Percentiles rank a stretch among this genome's conserved stretches.
These are phyloP conservation scores for Nemania bipapillata DNA, from an alignment of 2,329 filamentous ascomycete genomes.

Conservation along the genomic window DNA sequence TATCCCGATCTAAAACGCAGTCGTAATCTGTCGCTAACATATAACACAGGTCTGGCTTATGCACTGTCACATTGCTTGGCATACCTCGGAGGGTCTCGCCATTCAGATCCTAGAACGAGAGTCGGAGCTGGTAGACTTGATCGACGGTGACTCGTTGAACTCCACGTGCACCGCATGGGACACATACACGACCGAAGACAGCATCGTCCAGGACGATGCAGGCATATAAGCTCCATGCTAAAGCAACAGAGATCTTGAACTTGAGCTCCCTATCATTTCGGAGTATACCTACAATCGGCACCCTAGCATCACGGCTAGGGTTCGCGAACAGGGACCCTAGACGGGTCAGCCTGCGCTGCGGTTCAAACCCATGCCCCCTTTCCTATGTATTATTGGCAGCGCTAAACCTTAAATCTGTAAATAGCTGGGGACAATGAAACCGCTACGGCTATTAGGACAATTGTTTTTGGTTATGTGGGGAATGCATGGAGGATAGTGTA, in stretches of 20 bases:
- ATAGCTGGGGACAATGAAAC: too few relatives aligned
- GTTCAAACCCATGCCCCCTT: too few relatives aligned
- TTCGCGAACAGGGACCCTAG: too few relatives aligned
- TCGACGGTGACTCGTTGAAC: constrained; percentile 20
- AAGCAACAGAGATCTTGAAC: not conserved
- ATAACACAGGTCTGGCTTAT: constrained; percentile 36
- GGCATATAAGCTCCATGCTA: constrained; percentile 20
- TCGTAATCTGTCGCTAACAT: constrained; percentile 2
- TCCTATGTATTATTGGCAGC: too few relatives aligned
- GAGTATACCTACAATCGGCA: too few relatives aligned
- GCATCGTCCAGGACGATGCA: constrained; percentile 26
- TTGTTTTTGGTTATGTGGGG: too few relatives aligned
- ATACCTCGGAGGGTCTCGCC: constrained; percentile 36
- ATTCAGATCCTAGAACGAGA: constrained; percentile 35
- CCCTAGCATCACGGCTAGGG: too few relatives aligned
- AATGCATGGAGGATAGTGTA: too few relatives aligned
- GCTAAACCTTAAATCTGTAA: too few relatives aligned
- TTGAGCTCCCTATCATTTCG: not conserved
- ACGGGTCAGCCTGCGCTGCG: too few relatives aligned
- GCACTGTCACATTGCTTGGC: constrained; percentile 44
- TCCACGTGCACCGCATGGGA: constrained; percentile 28
- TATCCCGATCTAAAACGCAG: not conserved
- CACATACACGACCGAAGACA: constrained; percentile 10
- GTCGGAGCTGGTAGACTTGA: constrained; percentile 24
- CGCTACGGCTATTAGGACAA: too few relatives aligned